Evolutionary conservation across 1,139 yeast genomes (phyloP), one percentile per base, ranked within the genome.

Genomic region (Saccharomyces uvarum): DNA sequence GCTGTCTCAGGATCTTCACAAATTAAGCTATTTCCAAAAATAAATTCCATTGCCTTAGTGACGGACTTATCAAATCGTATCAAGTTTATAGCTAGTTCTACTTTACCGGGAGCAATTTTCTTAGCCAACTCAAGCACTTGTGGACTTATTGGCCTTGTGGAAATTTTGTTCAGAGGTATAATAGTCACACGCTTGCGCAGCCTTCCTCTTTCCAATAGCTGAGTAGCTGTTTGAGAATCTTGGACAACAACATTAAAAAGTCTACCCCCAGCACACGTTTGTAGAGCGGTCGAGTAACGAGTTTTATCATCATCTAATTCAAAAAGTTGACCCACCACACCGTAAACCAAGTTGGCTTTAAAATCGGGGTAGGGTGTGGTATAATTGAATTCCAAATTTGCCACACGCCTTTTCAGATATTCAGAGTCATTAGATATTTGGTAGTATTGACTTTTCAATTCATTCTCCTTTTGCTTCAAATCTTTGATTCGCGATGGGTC

Each of bases 221-320:
- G 86, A 0, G 96, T 79, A 7, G 96, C 99, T 4, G 89, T 86
- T 27, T 77, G 82, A 56, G 95, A 95, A 53, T 81, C 85, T 63
- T 91, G 97, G 33, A 95, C 99, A 52, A 95, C 90, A 44, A 95
- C 90, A 65, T 91, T 90, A 70, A 83, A 95, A 44, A 95, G 73
- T 61, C 95, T 77, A 2, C 93, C 95, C 50, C 99, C 99, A 3
- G 98, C 99, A 70, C 97, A 87, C 2, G 88, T 86, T 70, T 95
- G 98, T 50, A 95, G 74, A 0, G 99, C 99, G 47, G 86, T 77
- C 0, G 96, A 86, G 56, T 85, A 83, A 38, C 81, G 79, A 52
- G 74, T 70, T 56, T 86, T 81, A 1, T 76, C 67, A 55, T 83
- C 82, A 21, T 80, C 80, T 28, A 95, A 70, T 1, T 78, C 73